A percentile compares a stretch with the other conserved stretches of the same genome.
phyloP scores from a whole-genome alignment of 78 protist genomes.

The Emiliania huxleyi region DNA sequence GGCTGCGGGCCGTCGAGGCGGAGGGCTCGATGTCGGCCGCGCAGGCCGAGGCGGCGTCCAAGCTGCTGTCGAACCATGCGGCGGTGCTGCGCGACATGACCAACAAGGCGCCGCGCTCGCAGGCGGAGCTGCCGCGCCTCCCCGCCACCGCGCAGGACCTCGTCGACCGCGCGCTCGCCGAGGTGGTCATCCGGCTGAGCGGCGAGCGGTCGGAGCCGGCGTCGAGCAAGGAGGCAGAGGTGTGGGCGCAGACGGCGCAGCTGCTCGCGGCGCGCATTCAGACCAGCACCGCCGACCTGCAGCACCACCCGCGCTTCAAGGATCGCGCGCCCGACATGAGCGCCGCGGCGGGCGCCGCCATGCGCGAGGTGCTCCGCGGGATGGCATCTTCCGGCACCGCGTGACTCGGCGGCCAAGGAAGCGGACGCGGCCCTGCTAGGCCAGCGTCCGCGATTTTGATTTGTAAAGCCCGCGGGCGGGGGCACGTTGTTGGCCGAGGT shows the following conservation, averaged over 20 bases:
- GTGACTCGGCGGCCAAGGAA: no score
- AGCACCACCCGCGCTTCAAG: neutral
- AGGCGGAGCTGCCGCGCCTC: neutral
- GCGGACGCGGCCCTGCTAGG: no score
- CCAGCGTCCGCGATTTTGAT: no score
- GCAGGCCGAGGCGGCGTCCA: neutral
- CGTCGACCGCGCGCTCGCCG: neutral
- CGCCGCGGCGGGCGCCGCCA: neutral
- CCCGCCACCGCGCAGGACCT: neutral
- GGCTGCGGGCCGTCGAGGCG: neutral
- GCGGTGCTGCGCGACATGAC: neutral
- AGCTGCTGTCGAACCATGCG: neutral
- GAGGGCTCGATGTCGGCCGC: neutral
- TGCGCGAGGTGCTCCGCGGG: neutral
- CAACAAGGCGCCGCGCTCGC: neutral
- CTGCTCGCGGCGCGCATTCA: neutral
- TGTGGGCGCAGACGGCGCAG: neutral
- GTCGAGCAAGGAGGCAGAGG: neutral
- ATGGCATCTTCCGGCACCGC: no score
- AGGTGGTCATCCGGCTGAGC: neutral
- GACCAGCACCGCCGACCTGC: neutral
- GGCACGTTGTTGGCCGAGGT: no score
- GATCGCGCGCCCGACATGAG: neutral
- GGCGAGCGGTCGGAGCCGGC: neutral
- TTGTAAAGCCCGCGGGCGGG: no score